Evolutionary conservation across 2,329 filamentous ascomycete genomes (phyloP), one percentile per base, ranked within the genome.

Genomic region (Xylariaceae sp.): DNA sequence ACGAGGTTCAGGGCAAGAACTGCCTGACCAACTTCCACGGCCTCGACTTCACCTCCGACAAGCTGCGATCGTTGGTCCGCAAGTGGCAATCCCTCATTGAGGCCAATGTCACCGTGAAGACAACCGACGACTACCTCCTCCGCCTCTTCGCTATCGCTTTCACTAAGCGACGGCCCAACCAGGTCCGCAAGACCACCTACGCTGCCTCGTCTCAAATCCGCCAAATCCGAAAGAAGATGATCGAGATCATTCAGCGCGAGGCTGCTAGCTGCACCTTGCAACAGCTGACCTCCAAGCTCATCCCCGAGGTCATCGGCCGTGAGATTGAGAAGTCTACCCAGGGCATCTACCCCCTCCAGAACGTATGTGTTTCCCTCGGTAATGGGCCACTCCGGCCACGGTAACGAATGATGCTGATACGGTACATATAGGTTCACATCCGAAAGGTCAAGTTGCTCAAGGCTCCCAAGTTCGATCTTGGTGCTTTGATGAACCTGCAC

Each of bases 171-270:
- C 86, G 93, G 67, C 89, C 89, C 63, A 98, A 97, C 81, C 93
- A 98, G 82, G 91, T 98, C 81, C 95, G 95, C 87, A 98, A 97
- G 87, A 98, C 93, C 64, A 98, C 93, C 69, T 98, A 98, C 69
- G 93, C 93, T 60, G 85, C 85, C 56, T 89, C 89, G 55, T 97
- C 93, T 55, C 93, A 98, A 78, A 97, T 97, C 73, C 87, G 91
- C 59, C 85, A 87, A 61, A 98, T 98, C 73, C 87, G 93, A 74
- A 93, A 90, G 82, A 97, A 98, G 89, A 98, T 98, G 93, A 87
- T 82, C 55, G 93, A 98, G 76, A 97, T 98, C 74, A 97, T 98
- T 73, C 82, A 87, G 73, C 87, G 90, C 63, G 93, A 98, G 80
- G 93, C 93, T 52, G 81, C 87, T 61, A 88, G 80, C 78, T 95